Conservation (phyloP, 2,329 filamentous ascomycete species). For the Mycosphaerella arachidis region DNA sequence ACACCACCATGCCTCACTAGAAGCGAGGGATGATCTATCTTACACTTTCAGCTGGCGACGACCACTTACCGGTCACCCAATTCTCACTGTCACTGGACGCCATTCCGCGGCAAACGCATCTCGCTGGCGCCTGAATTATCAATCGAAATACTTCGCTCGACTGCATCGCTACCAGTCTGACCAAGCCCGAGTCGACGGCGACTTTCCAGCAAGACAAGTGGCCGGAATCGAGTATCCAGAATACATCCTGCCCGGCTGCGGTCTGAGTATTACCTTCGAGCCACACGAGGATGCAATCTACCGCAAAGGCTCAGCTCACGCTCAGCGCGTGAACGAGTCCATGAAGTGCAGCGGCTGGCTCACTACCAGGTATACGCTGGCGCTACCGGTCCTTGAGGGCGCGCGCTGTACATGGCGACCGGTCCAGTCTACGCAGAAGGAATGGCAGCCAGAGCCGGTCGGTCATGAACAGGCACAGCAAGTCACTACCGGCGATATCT, state of each 20-base stretch:
- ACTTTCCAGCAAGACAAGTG: background rate
- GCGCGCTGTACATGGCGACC: constrained; percentile 2
- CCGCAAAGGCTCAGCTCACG: constrained; percentile 1
- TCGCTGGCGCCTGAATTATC: background rate
- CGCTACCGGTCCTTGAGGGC: constrained; percentile 8
- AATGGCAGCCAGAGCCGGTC: background rate
- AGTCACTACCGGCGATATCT: constrained; percentile 9
- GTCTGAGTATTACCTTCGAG: constrained; percentile 6
- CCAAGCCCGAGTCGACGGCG: constrained; percentile 1
- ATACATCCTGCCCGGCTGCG: constrained; percentile 3
- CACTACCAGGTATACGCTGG: constrained; percentile 9
- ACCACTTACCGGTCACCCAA: background rate
- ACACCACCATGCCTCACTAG: background rate
- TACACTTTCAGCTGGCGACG: background rate
- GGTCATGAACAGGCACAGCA: background rate
- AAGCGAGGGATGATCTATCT: background rate
- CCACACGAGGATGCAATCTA: constrained; percentile 12
- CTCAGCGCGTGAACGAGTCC: constrained; percentile 4
- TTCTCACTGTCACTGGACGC: background rate
- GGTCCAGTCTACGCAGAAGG: background rate
- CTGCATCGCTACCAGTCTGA: background rate
- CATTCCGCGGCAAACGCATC: background rate
- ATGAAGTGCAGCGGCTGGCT: constrained; percentile 12
- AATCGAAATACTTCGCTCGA: background rate
- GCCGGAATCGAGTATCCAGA: constrained; percentile 1